Percentiles rank a stretch among this genome's conserved stretches.
phyloP scores from a whole-genome alignment of 1,284 basidiomycete species.

The Hypsizygus ulmarius region DNA sequence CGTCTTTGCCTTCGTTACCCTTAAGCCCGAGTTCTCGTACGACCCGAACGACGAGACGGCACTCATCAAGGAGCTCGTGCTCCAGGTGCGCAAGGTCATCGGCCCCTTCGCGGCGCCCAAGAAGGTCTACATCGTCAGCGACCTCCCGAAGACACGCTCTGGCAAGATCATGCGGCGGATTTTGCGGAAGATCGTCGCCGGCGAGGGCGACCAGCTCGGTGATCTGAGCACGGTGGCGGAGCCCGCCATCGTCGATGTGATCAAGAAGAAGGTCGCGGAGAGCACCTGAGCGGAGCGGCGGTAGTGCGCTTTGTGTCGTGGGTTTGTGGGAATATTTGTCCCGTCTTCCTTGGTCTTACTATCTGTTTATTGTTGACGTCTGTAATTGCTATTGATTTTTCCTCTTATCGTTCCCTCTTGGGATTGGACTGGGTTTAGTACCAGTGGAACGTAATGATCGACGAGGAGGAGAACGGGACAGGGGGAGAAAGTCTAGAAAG shows the following conservation, averaged over 20 bases:
- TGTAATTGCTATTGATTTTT: too few relatives aligned
- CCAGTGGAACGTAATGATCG: too few relatives aligned
- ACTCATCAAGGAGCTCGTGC: constrained; percentile 84
- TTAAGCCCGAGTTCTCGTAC: constrained; percentile 84
- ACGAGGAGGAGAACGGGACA: too few relatives aligned
- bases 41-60: constrained; percentile 66
- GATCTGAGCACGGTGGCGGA: constrained; percentile 92
- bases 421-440: too few relatives aligned
- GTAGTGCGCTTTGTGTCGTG: too few relatives aligned
- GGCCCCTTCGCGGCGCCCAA: constrained; percentile 96
- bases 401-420: too few relatives aligned
- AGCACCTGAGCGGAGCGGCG: constrained; percentile 3
- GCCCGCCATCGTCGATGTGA: constrained; percentile 76
- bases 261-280: constrained; percentile 72
- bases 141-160: constrained; percentile 95
- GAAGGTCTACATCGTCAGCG: constrained; percentile 82
- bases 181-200: constrained; percentile 92
- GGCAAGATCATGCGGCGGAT: constrained; percentile 97
- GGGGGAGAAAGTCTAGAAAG: too few relatives aligned
- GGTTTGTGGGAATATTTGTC: too few relatives aligned
- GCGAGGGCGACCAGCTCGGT: constrained; percentile 90
- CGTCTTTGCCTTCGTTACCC: constrained; percentile 82
- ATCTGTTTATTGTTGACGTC: too few relatives aligned
- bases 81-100: constrained; percentile 95
- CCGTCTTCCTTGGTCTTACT: too few relatives aligned